Evolutionary conservation across 2,329 filamentous ascomycete species (phyloP).

Genomic region (Neophaeococcomyces mojaviensis): DNA sequence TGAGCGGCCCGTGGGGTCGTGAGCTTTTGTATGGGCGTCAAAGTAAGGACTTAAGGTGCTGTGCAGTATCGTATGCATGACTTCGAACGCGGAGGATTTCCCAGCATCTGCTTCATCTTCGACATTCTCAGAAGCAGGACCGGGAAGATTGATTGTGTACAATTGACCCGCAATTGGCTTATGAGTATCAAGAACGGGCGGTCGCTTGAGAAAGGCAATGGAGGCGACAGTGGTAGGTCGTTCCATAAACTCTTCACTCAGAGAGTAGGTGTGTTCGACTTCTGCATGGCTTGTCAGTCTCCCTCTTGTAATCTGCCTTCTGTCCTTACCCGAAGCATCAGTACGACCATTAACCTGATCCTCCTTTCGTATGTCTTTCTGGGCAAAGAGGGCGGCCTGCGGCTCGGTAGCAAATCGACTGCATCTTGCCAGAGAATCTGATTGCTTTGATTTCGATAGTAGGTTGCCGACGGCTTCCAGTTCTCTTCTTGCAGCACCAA

Average conservation of each 20-base stretch:
- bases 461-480: conserved; percentile 75
- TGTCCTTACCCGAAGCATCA: conserved; percentile 32
- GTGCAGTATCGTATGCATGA: conserved; percentile 85
- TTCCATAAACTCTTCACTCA: conserved; percentile 74
- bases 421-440: conserved; percentile 80
- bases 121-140: conserved; percentile 48
- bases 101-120: conserved; percentile 54
- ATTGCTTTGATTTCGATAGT: conserved; percentile 62
- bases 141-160: conserved; percentile 85
- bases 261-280: conserved; percentile 61
- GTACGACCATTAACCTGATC: conserved; percentile 21
- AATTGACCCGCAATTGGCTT: conserved; percentile 80
- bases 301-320: conserved; percentile 5
- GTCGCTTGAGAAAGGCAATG: conserved; percentile 82
- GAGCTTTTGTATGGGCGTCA: conserved; percentile 84
- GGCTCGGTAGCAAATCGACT: conserved; percentile 81
- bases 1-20: conserved; percentile 61
- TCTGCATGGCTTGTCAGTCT: conserved; percentile 11
- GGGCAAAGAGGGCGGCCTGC: conserved; percentile 75
- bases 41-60: conserved; percentile 92
- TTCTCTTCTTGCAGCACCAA: conserved; percentile 69
- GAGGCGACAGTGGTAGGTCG: conserved; percentile 74
- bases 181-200: conserved; percentile 75
- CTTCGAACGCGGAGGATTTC: conserved; percentile 77
- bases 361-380: conserved; percentile 56